Base-by-base conservation (phyloP, 1,284 basidiomycete species). In the Pseudozyma hubeiensis region DNA sequence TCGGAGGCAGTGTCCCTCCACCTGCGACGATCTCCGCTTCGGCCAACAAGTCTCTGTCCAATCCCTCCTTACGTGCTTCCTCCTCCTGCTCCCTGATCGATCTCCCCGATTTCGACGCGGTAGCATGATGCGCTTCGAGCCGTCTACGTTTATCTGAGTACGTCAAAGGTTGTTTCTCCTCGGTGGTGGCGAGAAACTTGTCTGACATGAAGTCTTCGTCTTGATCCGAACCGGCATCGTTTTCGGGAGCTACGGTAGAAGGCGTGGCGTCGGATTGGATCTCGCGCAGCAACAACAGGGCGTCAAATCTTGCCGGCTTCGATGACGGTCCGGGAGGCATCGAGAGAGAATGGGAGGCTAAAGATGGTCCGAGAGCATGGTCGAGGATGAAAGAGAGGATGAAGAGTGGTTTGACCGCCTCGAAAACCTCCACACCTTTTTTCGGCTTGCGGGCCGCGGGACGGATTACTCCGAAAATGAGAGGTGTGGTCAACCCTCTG, bases 171-270 rank as follows among this genome's bases (percentile, higher is more conserved):
- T 52, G 65, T 24, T 59, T 71, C 9, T 31, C 7, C 6, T 66
- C 60, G 10, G 40, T 40, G 0, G 53, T 62, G 31, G 43, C 6
- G 19, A 75, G 55, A 19, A 51, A 75, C 31, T 64, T 63, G 62
- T 75, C 66, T 2, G 72, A 75, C 72, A 75, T 75, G 16, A 66
- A 75, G 33, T 69, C 55, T 5, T 75, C 72, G 11, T 75, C 66
- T 4, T 65, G 59, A 8, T 61, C 55, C 30, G 34, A 24, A 44
- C 24, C 8, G 24, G n/a, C 30, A 7, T 52, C 48, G 37, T 44
- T 19, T 34, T 45, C 9, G 19, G 55, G n/a, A 10, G 29, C 3
- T 33, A n/a, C 30, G 31, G 33, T 11, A 37, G 44, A 39, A 14
- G 41, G 13, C 3, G 45, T 5, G 24, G 40, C 7, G 9, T 57